A percentile compares a stretch with the other conserved stretches of the same genome.
Conservation (phyloP, 2,329 filamentous ascomycete species). For the Pseudogymnoascus verrucosus region DNA sequence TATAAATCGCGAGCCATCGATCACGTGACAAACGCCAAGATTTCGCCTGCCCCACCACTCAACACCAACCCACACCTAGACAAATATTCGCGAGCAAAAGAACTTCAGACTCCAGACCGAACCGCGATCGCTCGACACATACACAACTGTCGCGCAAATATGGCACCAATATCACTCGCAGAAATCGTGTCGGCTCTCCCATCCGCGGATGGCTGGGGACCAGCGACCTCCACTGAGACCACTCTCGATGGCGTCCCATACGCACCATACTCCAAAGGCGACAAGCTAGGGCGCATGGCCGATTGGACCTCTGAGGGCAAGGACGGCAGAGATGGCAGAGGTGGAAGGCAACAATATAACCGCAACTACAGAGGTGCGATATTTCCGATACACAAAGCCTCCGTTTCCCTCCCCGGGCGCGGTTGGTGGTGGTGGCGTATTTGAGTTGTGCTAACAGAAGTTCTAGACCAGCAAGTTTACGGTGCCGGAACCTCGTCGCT, state of each 20-base stretch:
- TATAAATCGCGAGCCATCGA: not conserved
- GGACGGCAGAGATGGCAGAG: slow-evolving; percentile 62
- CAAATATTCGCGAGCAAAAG: slow-evolving; percentile 9
- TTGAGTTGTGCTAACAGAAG: not conserved
- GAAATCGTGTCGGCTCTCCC: slow-evolving; percentile 66
- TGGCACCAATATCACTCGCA: slow-evolving; percentile 48
- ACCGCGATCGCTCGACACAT: slow-evolving; percentile 10
- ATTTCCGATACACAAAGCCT: slow-evolving; percentile 5
- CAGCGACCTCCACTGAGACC: slow-evolving; percentile 71
- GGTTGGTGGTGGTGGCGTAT: not conserved
- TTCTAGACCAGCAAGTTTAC: slow-evolving; percentile 87
- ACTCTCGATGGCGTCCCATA: slow-evolving; percentile 93
- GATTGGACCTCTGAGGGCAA: slow-evolving; percentile 95
- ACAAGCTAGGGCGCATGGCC: slow-evolving; percentile 98
- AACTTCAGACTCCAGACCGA: slow-evolving; percentile 6
- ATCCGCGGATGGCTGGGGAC: slow-evolving; percentile 79
- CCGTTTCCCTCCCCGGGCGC: not conserved
- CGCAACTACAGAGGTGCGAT: slow-evolving; percentile 79
- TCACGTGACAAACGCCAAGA: slow-evolving; percentile 6
- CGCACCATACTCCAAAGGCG: slow-evolving; percentile 95
- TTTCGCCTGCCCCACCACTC: slow-evolving; percentile 9
- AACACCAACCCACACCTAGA: slow-evolving; percentile 8
- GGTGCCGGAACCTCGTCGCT: slow-evolving; percentile 78
- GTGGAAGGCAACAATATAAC: slow-evolving; percentile 82
- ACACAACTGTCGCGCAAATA: slow-evolving; percentile 26